Base-by-base conservation (phyloP, 2,329 filamentous ascomycete species). In the Paecilomyces variotii region DNA sequence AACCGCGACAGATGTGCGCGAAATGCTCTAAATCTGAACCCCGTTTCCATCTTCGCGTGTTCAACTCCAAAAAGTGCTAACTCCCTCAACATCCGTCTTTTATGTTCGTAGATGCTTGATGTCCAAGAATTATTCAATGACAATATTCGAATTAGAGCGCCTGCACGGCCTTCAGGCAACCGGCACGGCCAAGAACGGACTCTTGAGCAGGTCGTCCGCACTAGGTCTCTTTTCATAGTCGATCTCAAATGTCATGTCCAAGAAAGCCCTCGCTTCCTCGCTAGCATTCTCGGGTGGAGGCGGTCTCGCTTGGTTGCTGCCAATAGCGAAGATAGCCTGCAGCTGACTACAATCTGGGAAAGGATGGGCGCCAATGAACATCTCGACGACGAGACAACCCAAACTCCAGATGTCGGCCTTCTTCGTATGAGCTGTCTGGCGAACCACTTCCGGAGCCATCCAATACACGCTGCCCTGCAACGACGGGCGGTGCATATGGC, bases 381-480 rank as follows among this genome's bases (percentile, higher is more conserved):
- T 99, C 79, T 99, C 94, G 26, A 99, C 93, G 12, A 99, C 91
- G 56, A 99, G 80, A 73, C 94, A 99, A 34, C 94, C 94, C 26
- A 99, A 84, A 53, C 91, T 96, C 94, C 94, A 99, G 67, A 99
- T 99, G 70, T 99, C 94, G 12, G 94, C 94, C 78, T 97, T 97
- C 77, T 93, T 91, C 4, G 93, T 97, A 77, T 99, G 97, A 4
- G 91, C 92, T 2, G 93, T 97, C 76, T 97, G 94, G 69, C 94
- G 94, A 62, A 99, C 94, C 24, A 99, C 94, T 78, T 99, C 94
- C 7, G 94, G 94, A 0, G 94, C 94, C 94, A 99, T 99, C 94
- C 94, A 99, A 78, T 97, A 99, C 56, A 99, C 94, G 27, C 91
- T 97, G 12, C 94, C 94, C 74, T 99, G 94, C 2, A 99, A 84